Evolutionary conservation across 148 eudicot species (phyloP).

Genomic region (Heliamphora exappendiculata): DNA sequence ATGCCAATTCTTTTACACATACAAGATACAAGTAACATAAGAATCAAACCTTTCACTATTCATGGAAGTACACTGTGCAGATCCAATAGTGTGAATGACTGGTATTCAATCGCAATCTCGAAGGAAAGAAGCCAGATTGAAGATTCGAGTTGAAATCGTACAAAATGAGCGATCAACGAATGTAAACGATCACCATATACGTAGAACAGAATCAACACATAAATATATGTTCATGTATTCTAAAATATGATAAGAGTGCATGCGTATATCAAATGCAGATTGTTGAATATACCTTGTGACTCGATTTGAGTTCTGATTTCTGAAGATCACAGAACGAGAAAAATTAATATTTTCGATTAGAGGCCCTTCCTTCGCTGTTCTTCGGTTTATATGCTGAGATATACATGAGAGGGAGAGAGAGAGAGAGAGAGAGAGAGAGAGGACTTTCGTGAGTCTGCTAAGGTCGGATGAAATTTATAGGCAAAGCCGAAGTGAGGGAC

Average conservation of each 20-base stretch:
- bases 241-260: not conserved
- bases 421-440: not conserved
- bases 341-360: not conserved
- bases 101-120: not conserved
- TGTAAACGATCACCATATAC: not conserved
- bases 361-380: too few species aligned
- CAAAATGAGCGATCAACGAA: not conserved
- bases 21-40: not conserved
- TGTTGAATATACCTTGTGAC: conserved; percentile 4
- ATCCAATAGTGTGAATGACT: not conserved
- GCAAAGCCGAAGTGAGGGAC: not conserved
- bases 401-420: not conserved
- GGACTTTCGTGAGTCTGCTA: not conserved
- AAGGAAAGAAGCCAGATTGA: not conserved
- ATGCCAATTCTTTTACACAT: not conserved
- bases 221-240: not conserved
- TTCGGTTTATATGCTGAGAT: too few species aligned
- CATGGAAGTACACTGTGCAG: not conserved
- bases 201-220: not conserved
- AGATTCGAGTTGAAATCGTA: not conserved
- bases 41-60: not conserved
- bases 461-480: conserved; percentile 2
- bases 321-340: conserved; percentile 1
- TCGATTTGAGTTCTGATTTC: conserved; percentile 5
- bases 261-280: not conserved